Evolutionary conservation across 2,329 filamentous ascomycete genomes (phyloP).

Genomic region (Leptographium galeiforme): DNA sequence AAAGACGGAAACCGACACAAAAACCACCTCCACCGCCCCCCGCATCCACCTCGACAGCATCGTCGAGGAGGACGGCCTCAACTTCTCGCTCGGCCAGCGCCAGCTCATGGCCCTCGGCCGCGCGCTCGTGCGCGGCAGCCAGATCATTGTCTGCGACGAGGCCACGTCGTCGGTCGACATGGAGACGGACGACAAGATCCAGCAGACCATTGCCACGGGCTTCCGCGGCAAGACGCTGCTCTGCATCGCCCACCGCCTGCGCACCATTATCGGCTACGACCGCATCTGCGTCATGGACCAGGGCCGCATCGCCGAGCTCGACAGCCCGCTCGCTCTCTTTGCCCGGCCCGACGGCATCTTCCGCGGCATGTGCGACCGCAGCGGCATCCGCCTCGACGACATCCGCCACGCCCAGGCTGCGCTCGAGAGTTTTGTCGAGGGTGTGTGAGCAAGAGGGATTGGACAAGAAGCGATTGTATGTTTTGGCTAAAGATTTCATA

Average conservation of each 20-base stretch:
- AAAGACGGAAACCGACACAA: too few species aligned
- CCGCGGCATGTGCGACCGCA: conserved; percentile 76
- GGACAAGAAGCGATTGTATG: too few species aligned
- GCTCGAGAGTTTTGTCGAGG: conserved; percentile 11
- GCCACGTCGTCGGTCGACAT: conserved; percentile 89
- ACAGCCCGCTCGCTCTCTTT: conserved; percentile 62
- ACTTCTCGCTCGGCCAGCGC: conserved; percentile 88
- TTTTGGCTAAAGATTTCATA: too few species aligned
- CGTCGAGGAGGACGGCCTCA: conserved; percentile 89
- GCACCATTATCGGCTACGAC: conserved; percentile 89
- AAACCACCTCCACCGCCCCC: conserved; percentile 18
- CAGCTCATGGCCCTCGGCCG: conserved; percentile 91
- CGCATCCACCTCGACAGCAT: conserved; percentile 70
- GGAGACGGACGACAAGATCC: conserved; percentile 93
- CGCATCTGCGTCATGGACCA: conserved; percentile 94
- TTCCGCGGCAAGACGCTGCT: conserved; percentile 81
- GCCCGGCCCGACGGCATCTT: conserved; percentile 60
- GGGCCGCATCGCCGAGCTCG: conserved; percentile 77
- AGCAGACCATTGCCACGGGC: conserved; percentile 69
- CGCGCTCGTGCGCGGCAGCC: conserved; percentile 72
- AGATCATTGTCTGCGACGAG: conserved; percentile 95
- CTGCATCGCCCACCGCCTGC: conserved; percentile 83
- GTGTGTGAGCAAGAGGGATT: too few species aligned
- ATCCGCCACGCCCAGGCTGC: conserved; percentile 26
- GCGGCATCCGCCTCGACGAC: conserved; percentile 54